Conservation (phyloP, 2,329 filamentous ascomycete species). For the Hirsutella thompsonii region DNA sequence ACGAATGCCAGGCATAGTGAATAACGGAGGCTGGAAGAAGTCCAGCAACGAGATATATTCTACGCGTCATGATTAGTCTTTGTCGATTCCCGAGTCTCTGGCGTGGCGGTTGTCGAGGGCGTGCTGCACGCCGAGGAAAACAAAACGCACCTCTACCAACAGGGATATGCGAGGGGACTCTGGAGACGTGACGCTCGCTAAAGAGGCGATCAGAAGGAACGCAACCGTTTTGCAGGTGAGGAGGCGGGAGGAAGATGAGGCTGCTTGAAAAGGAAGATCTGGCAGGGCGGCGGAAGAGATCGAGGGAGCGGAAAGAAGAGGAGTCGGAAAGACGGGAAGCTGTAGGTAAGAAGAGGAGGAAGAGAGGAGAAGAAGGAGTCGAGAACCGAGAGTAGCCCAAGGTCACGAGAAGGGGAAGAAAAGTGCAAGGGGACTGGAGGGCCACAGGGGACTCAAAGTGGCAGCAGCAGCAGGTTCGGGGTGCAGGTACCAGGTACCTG, state of each 20-base stretch:
- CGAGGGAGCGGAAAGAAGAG: not conserved
- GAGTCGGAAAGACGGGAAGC: not conserved
- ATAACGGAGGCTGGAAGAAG: not conserved
- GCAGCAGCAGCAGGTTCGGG: too few species aligned
- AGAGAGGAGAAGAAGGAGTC: constrained; percentile 1
- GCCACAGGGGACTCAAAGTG: too few species aligned
- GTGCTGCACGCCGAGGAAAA: not conserved
- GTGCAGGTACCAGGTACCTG: too few species aligned
- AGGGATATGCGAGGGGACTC: not conserved
- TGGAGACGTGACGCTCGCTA: not conserved
- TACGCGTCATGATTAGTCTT: not conserved
- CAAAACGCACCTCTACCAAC: constrained; percentile 2
- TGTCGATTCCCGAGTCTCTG: not conserved
- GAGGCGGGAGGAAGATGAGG: not conserved
- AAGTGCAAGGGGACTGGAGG: not conserved
- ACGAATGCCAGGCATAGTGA: constrained; percentile 41
- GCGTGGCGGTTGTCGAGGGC: not conserved
- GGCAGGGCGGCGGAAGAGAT: constrained; percentile 1
- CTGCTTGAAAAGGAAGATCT: not conserved
- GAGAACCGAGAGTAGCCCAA: not conserved
- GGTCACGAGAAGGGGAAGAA: not conserved
- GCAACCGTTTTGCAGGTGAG: not conserved
- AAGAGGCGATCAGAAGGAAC: not conserved
- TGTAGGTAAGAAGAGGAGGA: not conserved
- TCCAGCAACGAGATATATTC: constrained; percentile 1